phyloP scores from a whole-genome alignment of 805 yeast genomes.

The Pichia sporocuriosa region DNA sequence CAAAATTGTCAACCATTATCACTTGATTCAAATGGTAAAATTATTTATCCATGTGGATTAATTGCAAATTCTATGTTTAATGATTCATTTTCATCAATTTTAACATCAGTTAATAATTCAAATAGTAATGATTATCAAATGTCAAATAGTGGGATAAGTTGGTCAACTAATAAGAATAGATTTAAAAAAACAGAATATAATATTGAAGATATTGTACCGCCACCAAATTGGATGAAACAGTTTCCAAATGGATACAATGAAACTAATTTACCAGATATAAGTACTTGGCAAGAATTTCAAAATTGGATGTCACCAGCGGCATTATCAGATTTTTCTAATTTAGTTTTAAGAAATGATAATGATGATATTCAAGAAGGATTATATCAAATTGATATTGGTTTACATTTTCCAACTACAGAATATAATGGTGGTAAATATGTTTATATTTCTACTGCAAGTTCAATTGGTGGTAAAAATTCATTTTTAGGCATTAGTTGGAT shows the following conservation, averaged over 20 bases:
- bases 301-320: slow-evolving; percentile 88
- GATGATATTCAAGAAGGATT: slow-evolving; percentile 49
- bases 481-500: slow-evolving; percentile 72
- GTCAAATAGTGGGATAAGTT: slow-evolving; percentile 54
- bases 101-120: slow-evolving; percentile 38
- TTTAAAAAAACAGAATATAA: slow-evolving; percentile 59
- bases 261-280: slow-evolving; percentile 61
- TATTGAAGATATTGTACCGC: slow-evolving; percentile 62
- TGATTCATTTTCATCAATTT: slow-evolving; percentile 53
- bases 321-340: slow-evolving; percentile 57
- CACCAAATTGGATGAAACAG: slow-evolving; percentile 72
- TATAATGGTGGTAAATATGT: slow-evolving; percentile 63
- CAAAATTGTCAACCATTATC: slow-evolving; percentile 65
- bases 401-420: slow-evolving; percentile 72
- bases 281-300: slow-evolving; percentile 63
- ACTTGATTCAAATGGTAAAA: slow-evolving; percentile 38
- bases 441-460: slow-evolving; percentile 63
- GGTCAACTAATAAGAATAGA: slow-evolving; percentile 61
- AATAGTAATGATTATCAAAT: slow-evolving; percentile 35
- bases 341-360: slow-evolving; percentile 56
- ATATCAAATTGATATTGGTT: slow-evolving; percentile 59
- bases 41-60: slow-evolving; percentile 74
- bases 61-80: slow-evolving; percentile 77
- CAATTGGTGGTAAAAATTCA: slow-evolving; percentile 68
- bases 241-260: slow-evolving; percentile 71